phyloP scores from a whole-genome alignment of 2,329 filamentous ascomycete species.

The Chrysosporium queenslandicum region DNA sequence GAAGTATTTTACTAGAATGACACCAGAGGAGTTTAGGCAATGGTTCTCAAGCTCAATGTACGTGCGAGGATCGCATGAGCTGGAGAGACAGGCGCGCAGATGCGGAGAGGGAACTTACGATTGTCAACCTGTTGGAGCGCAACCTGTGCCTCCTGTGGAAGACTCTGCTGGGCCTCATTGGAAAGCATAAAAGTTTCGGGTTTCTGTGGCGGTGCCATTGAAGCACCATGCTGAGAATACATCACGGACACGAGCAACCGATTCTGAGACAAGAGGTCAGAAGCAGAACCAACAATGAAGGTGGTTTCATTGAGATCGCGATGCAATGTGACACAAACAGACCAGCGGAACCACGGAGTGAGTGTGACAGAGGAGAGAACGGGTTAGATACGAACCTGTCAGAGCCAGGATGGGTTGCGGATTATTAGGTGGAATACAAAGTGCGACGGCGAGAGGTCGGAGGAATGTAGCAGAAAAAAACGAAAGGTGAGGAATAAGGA shows the following conservation, averaged over 20 bases:
- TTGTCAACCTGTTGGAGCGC: conserved; percentile 98
- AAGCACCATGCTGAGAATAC: conserved; percentile 68
- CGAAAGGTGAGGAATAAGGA: not conserved
- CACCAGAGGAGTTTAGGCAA: not conserved
- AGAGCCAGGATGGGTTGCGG: conserved; percentile 16
- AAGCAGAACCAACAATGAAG: conserved; percentile 17
- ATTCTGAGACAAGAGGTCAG: conserved; percentile 17
- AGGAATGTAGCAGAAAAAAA: not conserved
- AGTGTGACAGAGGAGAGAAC: conserved; percentile 4
- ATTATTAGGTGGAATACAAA: conserved; percentile 3
- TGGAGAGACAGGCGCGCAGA: not conserved
- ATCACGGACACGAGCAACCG: conserved; percentile 37
- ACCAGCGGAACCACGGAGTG: conserved; percentile 13
- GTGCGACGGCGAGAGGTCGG: not conserved
- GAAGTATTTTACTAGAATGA: conserved; percentile 81
- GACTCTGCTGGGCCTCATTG: conserved; percentile 88
- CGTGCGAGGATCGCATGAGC: not conserved
- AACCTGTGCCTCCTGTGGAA: conserved; percentile 93
- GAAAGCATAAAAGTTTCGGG: conserved; percentile 98
- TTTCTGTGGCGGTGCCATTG: conserved; percentile 87
- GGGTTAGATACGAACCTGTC: conserved; percentile 18
- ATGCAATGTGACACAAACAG: conserved; percentile 29
- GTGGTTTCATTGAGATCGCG: conserved; percentile 13
- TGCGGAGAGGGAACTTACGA: conserved; percentile 48
- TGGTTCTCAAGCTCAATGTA: not conserved